Percentiles rank a stretch among this genome's conserved stretches.
Conservation (phyloP, 148 eudicot genomes). For the Silene uniflora region DNA sequence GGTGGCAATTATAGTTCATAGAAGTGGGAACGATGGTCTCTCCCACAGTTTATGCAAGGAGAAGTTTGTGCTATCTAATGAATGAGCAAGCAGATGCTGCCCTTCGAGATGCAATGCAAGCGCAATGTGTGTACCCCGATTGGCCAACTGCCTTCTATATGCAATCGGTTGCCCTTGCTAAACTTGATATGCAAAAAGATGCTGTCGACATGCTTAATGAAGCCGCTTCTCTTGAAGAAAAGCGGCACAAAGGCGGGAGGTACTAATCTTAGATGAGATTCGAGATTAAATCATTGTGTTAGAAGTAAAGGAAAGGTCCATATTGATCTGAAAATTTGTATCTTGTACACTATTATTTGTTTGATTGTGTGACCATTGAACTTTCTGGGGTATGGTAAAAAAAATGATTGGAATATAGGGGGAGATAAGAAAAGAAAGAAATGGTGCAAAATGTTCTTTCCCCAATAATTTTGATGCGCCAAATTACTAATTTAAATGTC, state of each 20-base stretch:
- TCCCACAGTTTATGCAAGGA: constrained; percentile 67
- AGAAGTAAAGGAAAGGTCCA: constrained; percentile 13
- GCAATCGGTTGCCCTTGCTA: constrained; percentile 84
- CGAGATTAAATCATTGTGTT: neutral
- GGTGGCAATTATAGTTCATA: constrained; percentile 49
- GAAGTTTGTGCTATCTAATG: constrained; percentile 74
- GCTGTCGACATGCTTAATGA: constrained; percentile 79
- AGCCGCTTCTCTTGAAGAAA: constrained; percentile 74
- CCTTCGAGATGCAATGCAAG: constrained; percentile 88
- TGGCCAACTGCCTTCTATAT: constrained; percentile 89
- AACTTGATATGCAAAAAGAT: constrained; percentile 85
- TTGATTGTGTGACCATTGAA: constrained; percentile 26
- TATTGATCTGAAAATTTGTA: constrained; percentile 26
- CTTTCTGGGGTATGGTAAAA: constrained; percentile 12
- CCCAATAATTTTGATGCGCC: neutral
- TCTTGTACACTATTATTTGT: constrained; percentile 19
- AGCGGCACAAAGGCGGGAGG: constrained; percentile 58
- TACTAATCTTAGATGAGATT: constrained; percentile 11
- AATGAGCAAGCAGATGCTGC: constrained; percentile 73
- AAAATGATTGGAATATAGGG: neutral
- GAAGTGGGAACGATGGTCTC: constrained; percentile 66
- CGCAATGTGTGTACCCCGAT: constrained; percentile 71
- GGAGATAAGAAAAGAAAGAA: neutral
- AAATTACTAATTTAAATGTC: neutral
- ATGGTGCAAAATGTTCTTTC: neutral